Conservation (phyloP, 1,284 basidiomycete genomes). For the Fistulinella cinereoalba region DNA sequence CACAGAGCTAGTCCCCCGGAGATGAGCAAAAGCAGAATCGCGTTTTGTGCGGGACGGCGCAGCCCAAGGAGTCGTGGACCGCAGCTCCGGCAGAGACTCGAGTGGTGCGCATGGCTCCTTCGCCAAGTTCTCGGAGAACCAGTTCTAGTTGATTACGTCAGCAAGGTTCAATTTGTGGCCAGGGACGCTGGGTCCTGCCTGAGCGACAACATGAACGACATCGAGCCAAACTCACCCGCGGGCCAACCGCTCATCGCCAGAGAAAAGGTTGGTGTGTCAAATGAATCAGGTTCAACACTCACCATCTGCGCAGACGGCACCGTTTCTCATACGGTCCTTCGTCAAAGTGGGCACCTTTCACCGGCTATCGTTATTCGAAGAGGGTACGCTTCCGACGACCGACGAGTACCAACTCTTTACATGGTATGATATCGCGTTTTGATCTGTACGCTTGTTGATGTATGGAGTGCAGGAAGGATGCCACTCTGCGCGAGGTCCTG, state of each 20-base stretch:
- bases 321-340: constrained; percentile 78
- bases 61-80: background rate
- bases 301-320: constrained; percentile 52
- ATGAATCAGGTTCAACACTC: background rate
- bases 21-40: background rate
- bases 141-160: constrained; percentile 17
- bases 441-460: too few relatives aligned
- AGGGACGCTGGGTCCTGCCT: too few relatives aligned
- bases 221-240: constrained; percentile 37
- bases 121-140: too few relatives aligned
- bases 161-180: background rate
- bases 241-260: constrained; percentile 37
- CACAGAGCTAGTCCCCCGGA: too few relatives aligned
- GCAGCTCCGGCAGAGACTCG: background rate
- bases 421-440: constrained; percentile 47
- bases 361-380: constrained; percentile 66
- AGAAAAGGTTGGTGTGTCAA: constrained; percentile 36
- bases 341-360: constrained; percentile 77
- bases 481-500: constrained; percentile 71
- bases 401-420: constrained; percentile 78
- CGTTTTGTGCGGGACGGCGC: background rate
- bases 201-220: constrained; percentile 30
- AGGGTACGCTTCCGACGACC: constrained; percentile 65
- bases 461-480: constrained; percentile 69
- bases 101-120: too few relatives aligned